Conservation (phyloP, 768 basidiomycete species). For the Boletus rufocinnamomeus region DNA sequence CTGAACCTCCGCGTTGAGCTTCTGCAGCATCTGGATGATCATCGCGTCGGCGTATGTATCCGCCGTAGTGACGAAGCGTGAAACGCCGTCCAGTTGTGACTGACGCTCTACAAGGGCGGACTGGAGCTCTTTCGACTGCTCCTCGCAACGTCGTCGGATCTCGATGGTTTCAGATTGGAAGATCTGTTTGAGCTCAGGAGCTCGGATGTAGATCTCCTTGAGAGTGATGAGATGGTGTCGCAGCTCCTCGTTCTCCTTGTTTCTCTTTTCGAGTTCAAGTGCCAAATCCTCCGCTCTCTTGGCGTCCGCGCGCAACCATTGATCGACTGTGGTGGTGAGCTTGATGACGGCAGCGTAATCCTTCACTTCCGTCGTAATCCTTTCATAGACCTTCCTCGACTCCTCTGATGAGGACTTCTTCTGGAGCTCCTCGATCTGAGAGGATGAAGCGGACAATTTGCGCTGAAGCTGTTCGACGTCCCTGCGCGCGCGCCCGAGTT, state of each 20-base stretch:
- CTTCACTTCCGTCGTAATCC: conserved; percentile 1
- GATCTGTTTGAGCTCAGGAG: conserved; percentile 12
- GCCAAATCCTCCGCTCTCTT: conserved; percentile 6
- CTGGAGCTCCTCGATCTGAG: no score
- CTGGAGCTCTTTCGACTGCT: not conserved
- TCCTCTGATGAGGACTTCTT: not conserved
- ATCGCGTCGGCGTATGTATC: conserved; percentile 9
- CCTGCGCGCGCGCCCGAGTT: no score
- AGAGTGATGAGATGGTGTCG: not conserved
- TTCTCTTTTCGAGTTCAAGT: conserved; percentile 7
- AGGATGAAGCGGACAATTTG: no score
- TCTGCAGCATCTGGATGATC: conserved; percentile 9
- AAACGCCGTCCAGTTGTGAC: conserved; percentile 3
- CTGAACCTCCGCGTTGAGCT: conserved; percentile 19
- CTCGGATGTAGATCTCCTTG: conserved; percentile 11
- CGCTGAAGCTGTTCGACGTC: no score
- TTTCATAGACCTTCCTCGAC: not conserved
- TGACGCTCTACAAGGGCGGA: conserved; percentile 2
- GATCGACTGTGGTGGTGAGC: conserved; percentile 9
- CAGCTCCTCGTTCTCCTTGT: conserved; percentile 15
- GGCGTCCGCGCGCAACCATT: conserved; percentile 14
- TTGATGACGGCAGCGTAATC: conserved; percentile 7
- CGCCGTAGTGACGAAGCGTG: conserved; percentile 6
- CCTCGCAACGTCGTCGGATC: conserved; percentile 1
- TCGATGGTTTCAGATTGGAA: conserved; percentile 16